phyloP scores from a whole-genome alignment of 2,329 filamentous ascomycete genomes.

The Hypomyces rosellus region DNA sequence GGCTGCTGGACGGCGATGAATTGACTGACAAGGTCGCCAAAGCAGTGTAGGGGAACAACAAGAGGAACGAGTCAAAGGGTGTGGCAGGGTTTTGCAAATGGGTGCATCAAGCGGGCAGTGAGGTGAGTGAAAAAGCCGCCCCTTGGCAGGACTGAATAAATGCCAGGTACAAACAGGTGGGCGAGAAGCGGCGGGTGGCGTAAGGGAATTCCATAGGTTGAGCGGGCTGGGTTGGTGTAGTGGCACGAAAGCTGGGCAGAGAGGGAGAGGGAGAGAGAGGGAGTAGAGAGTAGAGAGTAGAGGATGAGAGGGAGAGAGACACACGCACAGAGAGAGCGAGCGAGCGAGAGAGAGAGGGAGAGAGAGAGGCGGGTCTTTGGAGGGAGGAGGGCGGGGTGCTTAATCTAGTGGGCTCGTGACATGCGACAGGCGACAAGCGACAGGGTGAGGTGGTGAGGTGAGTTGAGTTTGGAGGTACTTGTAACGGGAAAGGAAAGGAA shows the following conservation, averaged over 20 bases:
- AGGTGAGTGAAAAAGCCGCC: slow-evolving; percentile 7
- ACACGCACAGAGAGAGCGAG: slow-evolving; percentile 5
- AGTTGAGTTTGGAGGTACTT: background rate
- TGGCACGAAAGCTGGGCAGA: slow-evolving; percentile 11
- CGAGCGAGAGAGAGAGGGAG: background rate
- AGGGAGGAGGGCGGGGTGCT: slow-evolving; percentile 14
- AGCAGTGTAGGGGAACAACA: background rate
- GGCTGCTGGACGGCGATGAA: slow-evolving; percentile 6
- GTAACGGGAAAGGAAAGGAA: slow-evolving; percentile 1
- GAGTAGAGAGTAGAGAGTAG: slow-evolving; percentile 3
- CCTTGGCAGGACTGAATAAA: slow-evolving; percentile 13
- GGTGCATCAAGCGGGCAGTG: slow-evolving; percentile 23
- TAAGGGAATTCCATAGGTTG: slow-evolving; percentile 12
- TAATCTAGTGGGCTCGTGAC: slow-evolving; percentile 14
- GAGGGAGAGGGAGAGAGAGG: slow-evolving; percentile 9
- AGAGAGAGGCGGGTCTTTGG: slow-evolving; percentile 10
- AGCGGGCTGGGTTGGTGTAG: slow-evolving; percentile 9
- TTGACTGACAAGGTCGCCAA: background rate
- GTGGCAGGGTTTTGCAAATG: slow-evolving; percentile 10
- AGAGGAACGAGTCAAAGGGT: slow-evolving; percentile 4
- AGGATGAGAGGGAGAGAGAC: slow-evolving; percentile 3
- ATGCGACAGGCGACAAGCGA: slow-evolving; percentile 13
- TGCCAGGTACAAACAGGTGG: slow-evolving; percentile 22
- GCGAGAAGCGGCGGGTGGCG: slow-evolving; percentile 9
- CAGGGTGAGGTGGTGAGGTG: slow-evolving; percentile 11